phyloP scores from a whole-genome alignment of 176 grass and related monocot genomes.

The Metroxylon sagu region DNA sequence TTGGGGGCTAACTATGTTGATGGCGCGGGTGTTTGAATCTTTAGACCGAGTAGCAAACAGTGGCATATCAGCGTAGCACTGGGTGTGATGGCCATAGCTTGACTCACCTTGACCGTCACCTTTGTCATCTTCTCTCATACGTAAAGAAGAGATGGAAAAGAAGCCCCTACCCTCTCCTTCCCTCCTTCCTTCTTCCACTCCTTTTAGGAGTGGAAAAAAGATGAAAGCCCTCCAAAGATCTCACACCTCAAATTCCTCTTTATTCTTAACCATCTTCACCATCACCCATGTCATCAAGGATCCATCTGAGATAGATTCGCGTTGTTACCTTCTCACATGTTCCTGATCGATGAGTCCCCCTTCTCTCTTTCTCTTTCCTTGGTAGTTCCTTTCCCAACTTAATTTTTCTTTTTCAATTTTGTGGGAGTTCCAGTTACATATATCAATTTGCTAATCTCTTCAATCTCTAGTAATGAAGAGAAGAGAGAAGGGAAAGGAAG shows the following conservation, averaged over 20 bases:
- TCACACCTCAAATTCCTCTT: slow-evolving; percentile 56
- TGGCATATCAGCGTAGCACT: slow-evolving; percentile 19
- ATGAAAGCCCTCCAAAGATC: slow-evolving; percentile 91
- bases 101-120: slow-evolving; percentile 19
- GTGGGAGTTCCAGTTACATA: not conserved
- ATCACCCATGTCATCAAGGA: slow-evolving; percentile 74
- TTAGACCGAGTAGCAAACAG: not conserved
- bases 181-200: not conserved
- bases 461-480: no score
- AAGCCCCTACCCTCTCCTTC: not conserved
- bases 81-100: slow-evolving; percentile 21
- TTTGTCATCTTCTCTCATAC: slow-evolving; percentile 19
- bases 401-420: slow-evolving; percentile 2
- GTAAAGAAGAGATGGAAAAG: slow-evolving; percentile 11
- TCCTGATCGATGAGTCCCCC: slow-evolving; percentile 3
- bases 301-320: slow-evolving; percentile 83
- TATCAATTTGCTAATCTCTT: no score
- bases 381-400: not conserved
- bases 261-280: slow-evolving; percentile 52
- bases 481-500: no score
- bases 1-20: not conserved
- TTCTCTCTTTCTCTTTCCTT: slow-evolving; percentile 1
- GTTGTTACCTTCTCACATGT: slow-evolving; percentile 38
- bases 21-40: not conserved
- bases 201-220: not conserved